These are phyloP conservation scores for Pulveroboletus sp. DNA, from an alignment of 768 basidiomycete genomes.

Conservation along the genomic window DNA sequence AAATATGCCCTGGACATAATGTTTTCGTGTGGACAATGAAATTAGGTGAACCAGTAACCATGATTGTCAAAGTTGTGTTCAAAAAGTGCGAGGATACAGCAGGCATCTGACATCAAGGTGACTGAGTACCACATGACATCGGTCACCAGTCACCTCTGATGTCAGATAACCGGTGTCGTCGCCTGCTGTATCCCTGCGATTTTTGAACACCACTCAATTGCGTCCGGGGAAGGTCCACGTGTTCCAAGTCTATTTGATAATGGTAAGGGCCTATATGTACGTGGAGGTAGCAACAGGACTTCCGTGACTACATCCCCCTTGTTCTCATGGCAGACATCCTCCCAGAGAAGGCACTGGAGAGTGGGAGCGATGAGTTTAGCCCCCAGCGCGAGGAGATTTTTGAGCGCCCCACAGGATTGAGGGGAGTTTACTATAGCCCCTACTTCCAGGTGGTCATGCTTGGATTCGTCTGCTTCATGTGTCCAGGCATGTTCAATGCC, in stretches of 20 bases:
- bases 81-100: no score
- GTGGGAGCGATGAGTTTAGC: slow-evolving; percentile 27
- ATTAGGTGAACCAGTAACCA: no score
- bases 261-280: slow-evolving; percentile 11
- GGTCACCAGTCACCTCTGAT: no score
- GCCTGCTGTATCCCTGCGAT: no score
- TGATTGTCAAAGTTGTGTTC: no score
- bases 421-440: slow-evolving; percentile 55
- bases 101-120: no score
- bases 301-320: neutral
- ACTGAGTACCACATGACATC: no score
- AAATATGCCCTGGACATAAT: no score
- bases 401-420: slow-evolving; percentile 47
- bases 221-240: slow-evolving; percentile 1
- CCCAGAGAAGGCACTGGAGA: slow-evolving; percentile 21
- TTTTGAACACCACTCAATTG: no score
- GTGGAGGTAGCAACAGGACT: no score
- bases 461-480: slow-evolving; percentile 62
- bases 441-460: slow-evolving; percentile 46
- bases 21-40: no score
- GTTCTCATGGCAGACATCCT: slow-evolving; percentile 3
- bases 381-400: slow-evolving; percentile 30
- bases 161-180: no score
- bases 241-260: neutral
- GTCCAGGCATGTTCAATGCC: slow-evolving; percentile 71